Conservation (phyloP, 108 stramenopile genomes). For the Seminavis robusta region DNA sequence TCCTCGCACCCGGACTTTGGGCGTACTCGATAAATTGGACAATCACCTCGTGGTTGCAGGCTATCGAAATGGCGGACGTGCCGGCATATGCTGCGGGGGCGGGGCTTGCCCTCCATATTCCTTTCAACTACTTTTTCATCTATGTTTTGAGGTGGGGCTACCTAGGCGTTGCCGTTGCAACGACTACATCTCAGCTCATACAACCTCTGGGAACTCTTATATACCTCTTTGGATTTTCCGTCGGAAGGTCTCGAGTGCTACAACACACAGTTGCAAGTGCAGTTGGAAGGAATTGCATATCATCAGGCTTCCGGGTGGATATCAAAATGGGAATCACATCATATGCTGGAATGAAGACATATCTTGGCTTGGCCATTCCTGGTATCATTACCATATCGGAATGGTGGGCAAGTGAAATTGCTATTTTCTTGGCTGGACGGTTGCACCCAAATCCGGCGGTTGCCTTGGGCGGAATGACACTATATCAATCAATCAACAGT, state of each 20-base stretch:
- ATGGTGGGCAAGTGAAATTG: slow-evolving; percentile 68
- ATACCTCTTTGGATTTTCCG: slow-evolving; percentile 21
- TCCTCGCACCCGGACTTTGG: slow-evolving; percentile 47
- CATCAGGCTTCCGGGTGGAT: slow-evolving; percentile 33
- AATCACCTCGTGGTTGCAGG: slow-evolving; percentile 48
- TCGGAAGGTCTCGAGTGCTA: slow-evolving; percentile 27
- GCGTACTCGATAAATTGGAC: slow-evolving; percentile 55
- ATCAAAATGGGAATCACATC: slow-evolving; percentile 15
- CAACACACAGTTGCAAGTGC: slow-evolving; percentile 17
- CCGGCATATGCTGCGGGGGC: slow-evolving; percentile 40
- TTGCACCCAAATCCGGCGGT: slow-evolving; percentile 41
- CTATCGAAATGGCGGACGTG: slow-evolving; percentile 50
- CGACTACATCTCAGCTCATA: slow-evolving; percentile 34
- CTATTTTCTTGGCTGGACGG: slow-evolving; percentile 56
- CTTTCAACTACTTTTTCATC: slow-evolving; percentile 55
- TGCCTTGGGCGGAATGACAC: slow-evolving; percentile 54
- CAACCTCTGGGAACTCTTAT: slow-evolving; percentile 33
- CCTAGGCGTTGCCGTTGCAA: slow-evolving; percentile 53
- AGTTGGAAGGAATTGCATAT: slow-evolving; percentile 20
- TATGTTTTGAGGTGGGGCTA: slow-evolving; percentile 46
- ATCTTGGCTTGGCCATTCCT: slow-evolving; percentile 57
- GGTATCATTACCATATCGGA: slow-evolving; percentile 62
- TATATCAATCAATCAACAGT: slow-evolving; percentile 66
- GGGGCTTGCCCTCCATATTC: slow-evolving; percentile 46
- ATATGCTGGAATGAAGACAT: slow-evolving; percentile 31